These are phyloP conservation scores for Skeletonema potamos DNA, from an alignment of 108 stramenopile species.

Conservation along the genomic window DNA sequence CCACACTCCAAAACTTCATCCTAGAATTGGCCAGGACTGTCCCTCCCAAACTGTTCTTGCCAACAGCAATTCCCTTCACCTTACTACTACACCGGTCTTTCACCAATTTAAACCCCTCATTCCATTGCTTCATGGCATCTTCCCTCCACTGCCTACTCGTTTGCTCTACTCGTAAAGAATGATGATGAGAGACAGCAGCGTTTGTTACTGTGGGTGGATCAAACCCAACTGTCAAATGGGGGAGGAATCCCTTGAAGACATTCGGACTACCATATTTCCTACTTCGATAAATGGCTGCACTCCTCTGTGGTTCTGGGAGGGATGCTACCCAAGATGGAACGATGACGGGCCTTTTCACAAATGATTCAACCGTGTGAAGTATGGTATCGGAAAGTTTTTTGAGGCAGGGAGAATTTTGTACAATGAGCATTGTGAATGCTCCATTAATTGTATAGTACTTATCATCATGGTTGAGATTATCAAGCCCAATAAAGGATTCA, in stretches of 20 bases:
- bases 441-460: constrained; percentile 24
- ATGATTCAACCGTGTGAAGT: constrained; percentile 9
- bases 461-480: not conserved
- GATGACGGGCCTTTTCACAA: constrained; percentile 14
- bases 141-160: constrained; percentile 10
- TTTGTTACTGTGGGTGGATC: constrained; percentile 6
- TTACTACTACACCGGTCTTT: not conserved
- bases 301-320: constrained; percentile 25
- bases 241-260: constrained; percentile 42
- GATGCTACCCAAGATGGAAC: constrained; percentile 43
- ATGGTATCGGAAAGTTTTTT: constrained; percentile 36
- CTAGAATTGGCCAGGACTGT: constrained; percentile 31
- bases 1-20: constrained; percentile 28
- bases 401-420: constrained; percentile 27
- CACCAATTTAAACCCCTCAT: not conserved
- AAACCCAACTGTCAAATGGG: constrained; percentile 56
- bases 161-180: not conserved
- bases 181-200: not conserved
- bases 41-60: constrained; percentile 19
- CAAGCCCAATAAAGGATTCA: not conserved
- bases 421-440: constrained; percentile 41
- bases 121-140: constrained; percentile 38
- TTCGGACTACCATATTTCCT: constrained; percentile 47
- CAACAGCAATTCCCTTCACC: constrained; percentile 18
- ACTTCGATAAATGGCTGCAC: constrained; percentile 14